Evolutionary conservation across 345 rosid genomes (phyloP).

Genomic region (Linum lewisii): DNA sequence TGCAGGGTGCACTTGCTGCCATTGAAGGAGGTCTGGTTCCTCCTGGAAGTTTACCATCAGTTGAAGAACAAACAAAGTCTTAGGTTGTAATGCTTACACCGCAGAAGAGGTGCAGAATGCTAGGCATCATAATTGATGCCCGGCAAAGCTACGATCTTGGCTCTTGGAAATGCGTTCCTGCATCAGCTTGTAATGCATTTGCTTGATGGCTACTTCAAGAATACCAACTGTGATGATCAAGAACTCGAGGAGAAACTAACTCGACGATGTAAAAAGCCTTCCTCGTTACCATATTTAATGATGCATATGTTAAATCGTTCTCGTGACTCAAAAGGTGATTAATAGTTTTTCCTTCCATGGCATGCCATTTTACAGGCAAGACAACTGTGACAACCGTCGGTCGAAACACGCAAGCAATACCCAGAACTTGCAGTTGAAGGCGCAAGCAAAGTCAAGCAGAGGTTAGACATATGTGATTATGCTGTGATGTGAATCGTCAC

Average conservation of each 20-base stretch:
- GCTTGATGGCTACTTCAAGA: conserved; percentile 83
- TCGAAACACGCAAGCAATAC: conserved; percentile 65
- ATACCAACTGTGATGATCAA: conserved; percentile 70
- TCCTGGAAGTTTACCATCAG: too few relatives aligned
- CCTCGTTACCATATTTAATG: not conserved
- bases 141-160: conserved; percentile 85
- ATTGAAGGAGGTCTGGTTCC: too few relatives aligned
- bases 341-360: not conserved
- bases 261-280: conserved; percentile 55
- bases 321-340: not conserved
- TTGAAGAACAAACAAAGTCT: too few relatives aligned
- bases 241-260: conserved; percentile 72
- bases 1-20: too few relatives aligned
- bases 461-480: conserved; percentile 80
- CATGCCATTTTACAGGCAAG: conserved; percentile 60
- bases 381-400: conserved; percentile 83
- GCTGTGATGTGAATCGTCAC: conserved; percentile 80
- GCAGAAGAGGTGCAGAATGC: too few relatives aligned
- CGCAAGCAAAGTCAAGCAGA: conserved; percentile 58
- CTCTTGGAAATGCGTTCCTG: conserved; percentile 86
- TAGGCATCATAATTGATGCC: too few relatives aligned
- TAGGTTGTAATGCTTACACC: too few relatives aligned
- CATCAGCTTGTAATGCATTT: conserved; percentile 66
- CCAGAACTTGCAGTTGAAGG: conserved; percentile 84
- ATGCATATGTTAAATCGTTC: not conserved